Conservation (phyloP, 805 yeast species). For the Barnettozyma sucrosica region DNA sequence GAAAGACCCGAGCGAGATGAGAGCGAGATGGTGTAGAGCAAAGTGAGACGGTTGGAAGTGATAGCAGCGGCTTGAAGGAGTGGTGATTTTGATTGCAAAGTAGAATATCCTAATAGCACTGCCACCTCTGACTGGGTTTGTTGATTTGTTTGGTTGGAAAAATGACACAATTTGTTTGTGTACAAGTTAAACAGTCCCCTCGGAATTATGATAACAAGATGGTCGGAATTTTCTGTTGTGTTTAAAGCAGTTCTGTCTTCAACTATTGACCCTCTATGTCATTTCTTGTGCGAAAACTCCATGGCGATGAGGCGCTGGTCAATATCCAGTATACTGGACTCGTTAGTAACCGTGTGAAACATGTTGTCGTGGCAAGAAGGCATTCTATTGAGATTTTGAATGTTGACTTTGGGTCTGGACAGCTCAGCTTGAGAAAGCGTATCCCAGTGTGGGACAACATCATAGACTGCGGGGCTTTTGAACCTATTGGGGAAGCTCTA, state of each 20-base stretch:
- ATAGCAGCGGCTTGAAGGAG: neutral
- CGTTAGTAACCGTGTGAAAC: constrained; percentile 4
- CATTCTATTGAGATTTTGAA: constrained; percentile 13
- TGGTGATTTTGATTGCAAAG: neutral
- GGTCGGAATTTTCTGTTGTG: too few species aligned
- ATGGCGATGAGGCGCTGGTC: constrained; percentile 5
- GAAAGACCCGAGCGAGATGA: neutral
- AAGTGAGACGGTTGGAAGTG: neutral
- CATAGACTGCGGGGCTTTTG: constrained; percentile 12
- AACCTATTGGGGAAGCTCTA: constrained; percentile 6
- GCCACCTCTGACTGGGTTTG: neutral
- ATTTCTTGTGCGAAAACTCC: constrained; percentile 1
- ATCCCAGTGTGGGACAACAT: constrained; percentile 14
- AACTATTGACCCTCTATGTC: neutral
- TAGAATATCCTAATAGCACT: neutral
- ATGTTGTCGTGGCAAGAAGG: constrained; percentile 16
- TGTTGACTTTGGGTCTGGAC: neutral
- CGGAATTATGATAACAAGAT: too few species aligned
- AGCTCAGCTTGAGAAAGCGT: constrained; percentile 6
- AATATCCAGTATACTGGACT: constrained; percentile 1
- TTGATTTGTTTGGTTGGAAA: neutral
- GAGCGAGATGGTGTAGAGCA: neutral
- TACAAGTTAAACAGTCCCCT: neutral
- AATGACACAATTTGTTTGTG: neutral
- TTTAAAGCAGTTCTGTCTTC: too few species aligned